These are phyloP conservation scores for Dryadomyces quercus-mongolicae DNA, from an alignment of 2,329 filamentous ascomycete genomes.

Conservation along the genomic window DNA sequence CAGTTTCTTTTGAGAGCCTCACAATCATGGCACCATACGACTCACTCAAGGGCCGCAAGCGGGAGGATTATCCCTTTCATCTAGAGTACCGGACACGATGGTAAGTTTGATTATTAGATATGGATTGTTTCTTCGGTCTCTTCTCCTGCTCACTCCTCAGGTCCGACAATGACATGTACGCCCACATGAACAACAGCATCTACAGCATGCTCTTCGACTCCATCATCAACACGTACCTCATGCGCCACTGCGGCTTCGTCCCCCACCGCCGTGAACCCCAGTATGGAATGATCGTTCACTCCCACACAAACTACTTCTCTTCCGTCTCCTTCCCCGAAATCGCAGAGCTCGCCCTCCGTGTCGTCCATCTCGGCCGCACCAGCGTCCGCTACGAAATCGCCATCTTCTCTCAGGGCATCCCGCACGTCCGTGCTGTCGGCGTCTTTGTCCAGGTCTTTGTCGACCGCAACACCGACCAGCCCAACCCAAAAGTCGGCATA, in stretches of 20 bases:
- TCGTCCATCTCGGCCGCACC: constrained; percentile 72
- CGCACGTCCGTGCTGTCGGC: constrained; percentile 70
- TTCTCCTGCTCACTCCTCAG: constrained; percentile 26
- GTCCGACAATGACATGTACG: constrained; percentile 92
- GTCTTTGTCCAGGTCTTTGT: constrained; percentile 84
- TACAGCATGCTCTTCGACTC: constrained; percentile 86
- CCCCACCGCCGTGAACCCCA: constrained; percentile 56
- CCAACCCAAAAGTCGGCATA: constrained; percentile 52
- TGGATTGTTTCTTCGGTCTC: neutral
- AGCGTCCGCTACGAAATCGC: constrained; percentile 87
- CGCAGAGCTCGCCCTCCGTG: constrained; percentile 69
- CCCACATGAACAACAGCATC: constrained; percentile 83
- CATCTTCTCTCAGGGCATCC: constrained; percentile 64
- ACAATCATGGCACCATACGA: constrained; percentile 14
- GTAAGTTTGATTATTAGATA: no score
- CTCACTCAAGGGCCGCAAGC: constrained; percentile 46
- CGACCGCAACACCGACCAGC: constrained; percentile 57
- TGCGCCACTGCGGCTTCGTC: constrained; percentile 61
- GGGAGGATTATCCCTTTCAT: constrained; percentile 64
- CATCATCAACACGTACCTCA: constrained; percentile 79
- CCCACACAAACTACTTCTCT: constrained; percentile 75
- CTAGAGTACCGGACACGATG: constrained; percentile 81
- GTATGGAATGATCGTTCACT: constrained; percentile 75
- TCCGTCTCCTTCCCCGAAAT: constrained; percentile 72
- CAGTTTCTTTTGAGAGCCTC: neutral